Evolutionary conservation across 371 early-diverging fungal genomes (phyloP), one percentile per base, ranked within the genome.

Genomic region (Mucor circinelloides): DNA sequence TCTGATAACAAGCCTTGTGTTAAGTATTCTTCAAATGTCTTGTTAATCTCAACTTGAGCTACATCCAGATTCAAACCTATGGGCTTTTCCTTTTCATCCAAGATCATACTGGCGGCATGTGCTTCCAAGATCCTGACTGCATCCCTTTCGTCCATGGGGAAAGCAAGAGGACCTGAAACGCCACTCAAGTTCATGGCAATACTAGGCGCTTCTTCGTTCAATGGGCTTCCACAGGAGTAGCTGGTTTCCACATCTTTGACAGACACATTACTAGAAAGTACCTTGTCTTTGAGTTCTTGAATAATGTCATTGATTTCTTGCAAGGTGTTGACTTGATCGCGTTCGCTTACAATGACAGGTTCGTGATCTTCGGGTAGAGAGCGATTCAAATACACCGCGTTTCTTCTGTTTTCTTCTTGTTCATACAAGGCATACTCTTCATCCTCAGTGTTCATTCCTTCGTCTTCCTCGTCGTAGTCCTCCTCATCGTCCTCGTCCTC

Each of bases 311-410:
- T 38, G 9, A 64, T 25, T 1, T 55, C 44, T 55, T 64, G 23
- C 15, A 38, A 34, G 0, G 28, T 9, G 12, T 58, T 65, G 2
- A 42, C n/a, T 17, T 30, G 34, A 1, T 21, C 40, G 15, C 65
- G 46, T 58, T 65, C 65, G 10, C 48, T 48, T 1, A 58, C 1
- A 17, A 65, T 48, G 23, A 46, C 65, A 48, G 65, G 25, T 58
- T 65, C 58, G 13, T 65, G 65, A 23, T 58, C 65, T 23, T 65
- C 58, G 31, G 65, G 65, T 23, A 65, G 34, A 17, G 32, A 32
- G 34, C 46, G 58, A 25, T 30, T 63, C n/a, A 44, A 28, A 19
- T 48, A 27, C 4, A 12, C 30, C 44, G 30, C 30, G 38, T 59
- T 40, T 13, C 27, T 27, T 17, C 42, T 27, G 7, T 17, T 27